Conservation (phyloP, 371 early-diverging fungal genomes). For the Actinomucor elegans region DNA sequence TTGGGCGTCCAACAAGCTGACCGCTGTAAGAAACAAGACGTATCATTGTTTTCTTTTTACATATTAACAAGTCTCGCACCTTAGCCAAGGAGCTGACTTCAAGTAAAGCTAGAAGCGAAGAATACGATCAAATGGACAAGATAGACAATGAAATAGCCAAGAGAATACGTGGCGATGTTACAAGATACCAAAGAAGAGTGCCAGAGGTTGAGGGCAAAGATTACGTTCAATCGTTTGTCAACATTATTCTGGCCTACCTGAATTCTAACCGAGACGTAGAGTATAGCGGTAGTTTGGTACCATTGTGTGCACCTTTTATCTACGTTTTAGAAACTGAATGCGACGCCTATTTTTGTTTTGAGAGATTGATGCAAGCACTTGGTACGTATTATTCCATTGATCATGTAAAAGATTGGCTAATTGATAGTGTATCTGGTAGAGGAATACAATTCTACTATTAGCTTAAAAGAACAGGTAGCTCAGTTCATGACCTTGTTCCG, state of each 20-base stretch:
- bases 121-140: conserved; percentile 79
- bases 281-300: conserved; percentile 75
- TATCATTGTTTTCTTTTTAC: background rate
- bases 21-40: conserved; percentile 81
- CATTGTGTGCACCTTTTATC: conserved; percentile 86
- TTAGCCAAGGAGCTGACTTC: conserved; percentile 75
- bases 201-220: conserved; percentile 32
- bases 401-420: too few relatives aligned
- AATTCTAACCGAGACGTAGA: conserved; percentile 76
- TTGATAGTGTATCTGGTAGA: conserved; percentile 49
- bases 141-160: conserved; percentile 75
- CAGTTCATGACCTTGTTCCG: conserved; percentile 82
- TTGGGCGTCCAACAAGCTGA: conserved; percentile 86
- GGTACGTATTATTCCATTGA: too few relatives aligned
- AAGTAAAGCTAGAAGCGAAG: conserved; percentile 65
- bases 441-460: conserved; percentile 54
- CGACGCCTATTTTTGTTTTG: conserved; percentile 84
- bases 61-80: background rate
- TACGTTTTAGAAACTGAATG: conserved; percentile 70
- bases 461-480: conserved; percentile 72
- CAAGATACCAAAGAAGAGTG: conserved; percentile 69
- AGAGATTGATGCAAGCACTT: conserved; percentile 66
- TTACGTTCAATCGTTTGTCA: conserved; percentile 63
- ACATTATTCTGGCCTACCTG: conserved; percentile 81
- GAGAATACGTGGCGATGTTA: conserved; percentile 84